Conservation (phyloP, 1,139 yeast species). For the Diutina pseudorugosa region DNA sequence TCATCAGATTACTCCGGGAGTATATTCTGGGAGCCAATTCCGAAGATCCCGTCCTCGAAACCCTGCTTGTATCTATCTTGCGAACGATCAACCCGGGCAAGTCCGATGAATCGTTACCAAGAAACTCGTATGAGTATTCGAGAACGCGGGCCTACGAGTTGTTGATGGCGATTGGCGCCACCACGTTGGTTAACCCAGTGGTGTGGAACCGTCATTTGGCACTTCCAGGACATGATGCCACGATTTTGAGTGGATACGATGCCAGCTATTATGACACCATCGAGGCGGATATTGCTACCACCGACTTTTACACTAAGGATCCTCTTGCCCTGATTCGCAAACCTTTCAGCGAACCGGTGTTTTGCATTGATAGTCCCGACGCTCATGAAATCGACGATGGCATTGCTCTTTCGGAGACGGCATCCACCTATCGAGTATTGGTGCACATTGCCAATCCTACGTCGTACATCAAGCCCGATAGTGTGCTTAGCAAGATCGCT, state of each 20-base stretch:
- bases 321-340: constrained; percentile 20
- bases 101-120: constrained; percentile 6
- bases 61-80: constrained; percentile 23
- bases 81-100: constrained; percentile 19
- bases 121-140: constrained; percentile 29
- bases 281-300: constrained; percentile 9
- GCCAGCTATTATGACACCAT: constrained; percentile 28
- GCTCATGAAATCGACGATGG: constrained; percentile 97
- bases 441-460: constrained; percentile 88
- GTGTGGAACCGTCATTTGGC: constrained; percentile 31
- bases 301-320: constrained; percentile 23
- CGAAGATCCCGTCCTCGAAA: constrained; percentile 26
- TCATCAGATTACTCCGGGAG: constrained; percentile 32
- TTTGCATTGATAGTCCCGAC: constrained; percentile 70
- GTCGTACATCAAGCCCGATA: constrained; percentile 39
- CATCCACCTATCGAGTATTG: constrained; percentile 31
- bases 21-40: constrained; percentile 37
- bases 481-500: constrained; percentile 47
- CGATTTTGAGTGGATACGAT: constrained; percentile 26
- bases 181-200: constrained; percentile 30
- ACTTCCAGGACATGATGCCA: constrained; percentile 27
- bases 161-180: constrained; percentile 13
- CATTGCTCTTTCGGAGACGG: constrained; percentile 40
- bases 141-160: constrained; percentile 37
- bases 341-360: constrained; percentile 39